Percentiles rank a stretch among this genome's conserved stretches.
phyloP scores from a whole-genome alignment of 179 eudicot species.

The Carnegiea gigantea region DNA sequence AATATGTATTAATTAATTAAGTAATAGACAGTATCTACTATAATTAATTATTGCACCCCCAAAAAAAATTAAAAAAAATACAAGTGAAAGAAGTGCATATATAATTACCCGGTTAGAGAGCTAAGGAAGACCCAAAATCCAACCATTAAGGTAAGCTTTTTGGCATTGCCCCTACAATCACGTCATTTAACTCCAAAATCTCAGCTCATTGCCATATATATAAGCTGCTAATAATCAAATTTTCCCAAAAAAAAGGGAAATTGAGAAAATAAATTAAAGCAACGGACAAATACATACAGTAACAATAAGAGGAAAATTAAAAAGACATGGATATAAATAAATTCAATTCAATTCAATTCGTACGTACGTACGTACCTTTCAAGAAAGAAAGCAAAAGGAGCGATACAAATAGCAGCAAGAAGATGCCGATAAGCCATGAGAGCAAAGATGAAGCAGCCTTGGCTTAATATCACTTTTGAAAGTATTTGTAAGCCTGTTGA shows the following conservation, averaged over 20 bases:
- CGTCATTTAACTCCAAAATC: not conserved
- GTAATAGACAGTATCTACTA: no score
- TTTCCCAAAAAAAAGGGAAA: not conserved
- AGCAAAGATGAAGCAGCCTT: slow-evolving; percentile 47
- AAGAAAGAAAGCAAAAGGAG: slow-evolving; percentile 42
- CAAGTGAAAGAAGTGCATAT: no score
- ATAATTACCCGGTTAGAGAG: slow-evolving; percentile 42
- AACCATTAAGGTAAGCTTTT: slow-evolving; percentile 26
- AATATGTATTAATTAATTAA: no score
- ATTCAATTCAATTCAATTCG: no score
- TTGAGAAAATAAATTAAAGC: no score
- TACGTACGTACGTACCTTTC: slow-evolving; percentile 33
- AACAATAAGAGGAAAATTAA: no score
- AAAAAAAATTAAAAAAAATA: no score
- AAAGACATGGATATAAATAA: no score
- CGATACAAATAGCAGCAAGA: slow-evolving; percentile 41
- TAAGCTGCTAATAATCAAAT: not conserved
- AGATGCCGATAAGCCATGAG: slow-evolving; percentile 47
- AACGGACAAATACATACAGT: no score
- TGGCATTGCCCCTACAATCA: slow-evolving; percentile 30
- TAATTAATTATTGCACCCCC: no score
- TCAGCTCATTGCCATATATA: not conserved
- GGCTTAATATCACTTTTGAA: slow-evolving; percentile 33
- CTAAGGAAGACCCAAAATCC: slow-evolving; percentile 41
- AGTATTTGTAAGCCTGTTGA: slow-evolving; percentile 41